These are phyloP conservation scores for Zelopaecilomyces penicillatus DNA, from an alignment of 2,329 filamentous ascomycete genomes.

Conservation along the genomic window DNA sequence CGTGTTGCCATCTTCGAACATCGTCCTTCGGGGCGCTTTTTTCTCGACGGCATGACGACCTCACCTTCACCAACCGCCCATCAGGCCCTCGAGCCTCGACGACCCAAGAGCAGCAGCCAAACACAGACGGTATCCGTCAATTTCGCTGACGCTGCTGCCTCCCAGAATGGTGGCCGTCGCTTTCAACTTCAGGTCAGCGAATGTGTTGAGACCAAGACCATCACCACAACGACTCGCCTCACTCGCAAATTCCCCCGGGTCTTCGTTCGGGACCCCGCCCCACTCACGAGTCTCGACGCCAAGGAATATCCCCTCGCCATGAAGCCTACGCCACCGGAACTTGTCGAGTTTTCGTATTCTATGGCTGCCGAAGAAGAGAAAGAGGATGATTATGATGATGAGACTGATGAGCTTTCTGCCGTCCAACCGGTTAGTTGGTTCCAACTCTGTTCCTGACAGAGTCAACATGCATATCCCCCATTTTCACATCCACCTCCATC, in stretches of 20 bases:
- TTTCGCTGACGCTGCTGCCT: constrained; percentile 31
- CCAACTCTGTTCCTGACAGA: not conserved
- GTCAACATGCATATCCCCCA: too few species aligned
- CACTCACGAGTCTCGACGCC: constrained; percentile 64
- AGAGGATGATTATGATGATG: constrained; percentile 15
- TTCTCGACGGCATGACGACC: constrained; percentile 26
- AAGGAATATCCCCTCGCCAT: constrained; percentile 86
- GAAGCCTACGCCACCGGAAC: constrained; percentile 69
- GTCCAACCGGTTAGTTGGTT: constrained; percentile 15
- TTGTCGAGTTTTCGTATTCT: constrained; percentile 71
- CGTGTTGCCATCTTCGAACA: too few species aligned
- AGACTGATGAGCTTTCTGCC: constrained; percentile 2
- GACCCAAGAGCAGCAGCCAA: constrained; percentile 22
- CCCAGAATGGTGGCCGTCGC: constrained; percentile 25
- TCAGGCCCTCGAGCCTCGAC: constrained; percentile 31
- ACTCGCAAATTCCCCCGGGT: constrained; percentile 80
- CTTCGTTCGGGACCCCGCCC: constrained; percentile 63
- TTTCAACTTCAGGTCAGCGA: constrained; percentile 53
- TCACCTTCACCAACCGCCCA: constrained; percentile 26
- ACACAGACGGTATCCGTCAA: constrained; percentile 40
- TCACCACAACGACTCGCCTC: constrained; percentile 89
- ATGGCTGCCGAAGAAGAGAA: constrained; percentile 22
- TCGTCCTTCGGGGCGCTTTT: constrained; percentile 9
- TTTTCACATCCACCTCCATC: too few species aligned
- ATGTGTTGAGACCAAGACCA: constrained; percentile 60